Evolutionary conservation across 257 asterid genomes (phyloP).

Genomic region (Ballota nigra): DNA sequence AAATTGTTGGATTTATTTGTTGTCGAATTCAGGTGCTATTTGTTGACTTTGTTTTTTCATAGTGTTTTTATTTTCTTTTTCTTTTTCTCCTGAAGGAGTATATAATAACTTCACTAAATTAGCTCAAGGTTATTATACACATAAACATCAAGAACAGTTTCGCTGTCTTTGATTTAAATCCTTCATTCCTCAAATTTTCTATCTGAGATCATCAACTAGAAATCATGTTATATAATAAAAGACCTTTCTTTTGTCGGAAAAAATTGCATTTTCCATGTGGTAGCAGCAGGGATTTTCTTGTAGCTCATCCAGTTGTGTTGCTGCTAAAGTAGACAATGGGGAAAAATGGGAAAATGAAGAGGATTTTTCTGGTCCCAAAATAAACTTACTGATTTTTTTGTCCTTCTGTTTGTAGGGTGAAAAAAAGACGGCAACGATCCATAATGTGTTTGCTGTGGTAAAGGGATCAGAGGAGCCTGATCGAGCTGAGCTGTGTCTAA

Average conservation of each 20-base stretch:
- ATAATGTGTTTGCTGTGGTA: conserved; percentile 70
- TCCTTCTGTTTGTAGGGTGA: conserved; percentile 63
- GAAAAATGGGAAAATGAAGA: not conserved
- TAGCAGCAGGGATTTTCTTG: not conserved
- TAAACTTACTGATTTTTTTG: too few species aligned
- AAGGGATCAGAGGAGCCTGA: conserved; percentile 83
- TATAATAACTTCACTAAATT: not conserved
- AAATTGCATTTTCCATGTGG: not conserved
- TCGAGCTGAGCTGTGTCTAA: conserved; percentile 40
- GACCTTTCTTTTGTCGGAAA: too few species aligned
- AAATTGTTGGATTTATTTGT: conserved; percentile 10
- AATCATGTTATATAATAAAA: too few species aligned
- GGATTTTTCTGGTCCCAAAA: not conserved
- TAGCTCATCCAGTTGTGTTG: not conserved
- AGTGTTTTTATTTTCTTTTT: too few species aligned
- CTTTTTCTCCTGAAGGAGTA: not conserved
- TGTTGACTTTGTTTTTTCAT: conserved; percentile 28
- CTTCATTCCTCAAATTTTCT: not conserved
- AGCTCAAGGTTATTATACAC: not conserved
- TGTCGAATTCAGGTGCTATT: conserved; percentile 16
- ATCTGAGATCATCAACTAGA: not conserved
- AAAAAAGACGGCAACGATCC: conserved; percentile 55
- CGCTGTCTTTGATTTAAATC: not conserved
- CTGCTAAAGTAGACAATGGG: not conserved
- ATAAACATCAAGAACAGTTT: not conserved